Conservation (phyloP, 2,329 filamentous ascomycete species). For the Mollisiaceae sp. region DNA sequence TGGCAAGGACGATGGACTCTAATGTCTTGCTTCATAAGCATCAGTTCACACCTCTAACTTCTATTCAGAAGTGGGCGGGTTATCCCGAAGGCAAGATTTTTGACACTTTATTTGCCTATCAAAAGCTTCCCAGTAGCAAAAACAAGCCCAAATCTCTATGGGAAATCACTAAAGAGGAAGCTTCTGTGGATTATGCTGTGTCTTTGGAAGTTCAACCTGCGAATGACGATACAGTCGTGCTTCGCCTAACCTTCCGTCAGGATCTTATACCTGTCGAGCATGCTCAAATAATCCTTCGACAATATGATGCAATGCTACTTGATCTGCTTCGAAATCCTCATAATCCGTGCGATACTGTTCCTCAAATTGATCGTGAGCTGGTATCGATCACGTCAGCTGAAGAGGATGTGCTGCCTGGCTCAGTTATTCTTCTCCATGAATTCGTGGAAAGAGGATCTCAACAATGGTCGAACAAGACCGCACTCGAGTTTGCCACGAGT, state of each 20-base stretch:
- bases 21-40: slow-evolving; percentile 70
- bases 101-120: slow-evolving; percentile 85
- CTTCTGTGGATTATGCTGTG: slow-evolving; percentile 76
- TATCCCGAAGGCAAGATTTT: slow-evolving; percentile 71
- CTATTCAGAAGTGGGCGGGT: slow-evolving; percentile 75
- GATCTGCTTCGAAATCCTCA: slow-evolving; percentile 60
- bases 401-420: slow-evolving; percentile 56
- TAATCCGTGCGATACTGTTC: slow-evolving; percentile 38
- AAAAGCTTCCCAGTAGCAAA: slow-evolving; percentile 56
- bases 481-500: slow-evolving; percentile 75
- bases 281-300: slow-evolving; percentile 67
- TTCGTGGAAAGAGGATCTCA: slow-evolving; percentile 72
- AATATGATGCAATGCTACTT: slow-evolving; percentile 72
- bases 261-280: slow-evolving; percentile 72
- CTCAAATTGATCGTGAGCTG: slow-evolving; percentile 45
- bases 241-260: slow-evolving; percentile 70
- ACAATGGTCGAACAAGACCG: slow-evolving; percentile 61
- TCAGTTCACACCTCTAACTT: slow-evolving; percentile 72
- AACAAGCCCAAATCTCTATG: slow-evolving; percentile 51
- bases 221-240: slow-evolving; percentile 52
- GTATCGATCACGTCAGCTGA: slow-evolving; percentile 71
- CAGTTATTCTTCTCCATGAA: slow-evolving; percentile 71
- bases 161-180: slow-evolving; percentile 67
- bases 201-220: slow-evolving; percentile 78
- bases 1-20: slow-evolving; percentile 67